These are phyloP conservation scores for Quercus lobata DNA, from an alignment of 331 rosid species.

Conservation along the genomic window DNA sequence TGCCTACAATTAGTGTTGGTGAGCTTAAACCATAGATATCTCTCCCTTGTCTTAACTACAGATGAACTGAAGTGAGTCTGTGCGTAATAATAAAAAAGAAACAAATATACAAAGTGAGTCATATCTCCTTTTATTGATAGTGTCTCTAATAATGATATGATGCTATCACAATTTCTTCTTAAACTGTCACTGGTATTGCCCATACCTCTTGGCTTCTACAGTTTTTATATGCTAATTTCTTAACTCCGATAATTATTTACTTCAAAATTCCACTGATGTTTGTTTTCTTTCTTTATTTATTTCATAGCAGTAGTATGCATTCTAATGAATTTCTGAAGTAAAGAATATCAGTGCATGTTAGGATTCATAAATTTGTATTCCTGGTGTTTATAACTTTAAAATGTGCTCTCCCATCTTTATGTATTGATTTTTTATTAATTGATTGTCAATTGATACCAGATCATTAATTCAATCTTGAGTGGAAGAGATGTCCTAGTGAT, in stretches of 20 bases:
- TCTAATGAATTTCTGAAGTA: not conserved
- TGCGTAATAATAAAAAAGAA: not conserved
- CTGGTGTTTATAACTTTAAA: not conserved
- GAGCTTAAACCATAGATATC: not conserved
- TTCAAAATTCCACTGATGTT: not conserved
- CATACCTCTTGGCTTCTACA: not conserved
- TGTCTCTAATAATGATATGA: not conserved
- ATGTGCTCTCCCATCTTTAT: not conserved
- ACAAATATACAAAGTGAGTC: not conserved
- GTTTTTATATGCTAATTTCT: not conserved
- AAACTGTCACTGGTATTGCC: not conserved
- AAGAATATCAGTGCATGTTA: not conserved
- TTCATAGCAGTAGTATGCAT: not conserved
- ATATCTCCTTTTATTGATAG: not conserved
- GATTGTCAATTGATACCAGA: constrained; percentile 39
- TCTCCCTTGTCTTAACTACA: too few relatives aligned
- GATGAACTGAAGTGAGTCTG: too few relatives aligned
- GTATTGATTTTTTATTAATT: constrained; percentile 21
- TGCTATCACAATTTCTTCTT: not conserved
- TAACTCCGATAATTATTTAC: not conserved
- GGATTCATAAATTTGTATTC: not conserved
- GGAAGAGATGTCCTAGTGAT: constrained; percentile 86
- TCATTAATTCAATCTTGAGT: constrained; percentile 87
- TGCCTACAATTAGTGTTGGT: not conserved
- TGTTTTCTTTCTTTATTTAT: not conserved